Evolutionary conservation across 768 basidiomycete genomes (phyloP).

Genomic region (Boletus pseudo-olivaceus): DNA sequence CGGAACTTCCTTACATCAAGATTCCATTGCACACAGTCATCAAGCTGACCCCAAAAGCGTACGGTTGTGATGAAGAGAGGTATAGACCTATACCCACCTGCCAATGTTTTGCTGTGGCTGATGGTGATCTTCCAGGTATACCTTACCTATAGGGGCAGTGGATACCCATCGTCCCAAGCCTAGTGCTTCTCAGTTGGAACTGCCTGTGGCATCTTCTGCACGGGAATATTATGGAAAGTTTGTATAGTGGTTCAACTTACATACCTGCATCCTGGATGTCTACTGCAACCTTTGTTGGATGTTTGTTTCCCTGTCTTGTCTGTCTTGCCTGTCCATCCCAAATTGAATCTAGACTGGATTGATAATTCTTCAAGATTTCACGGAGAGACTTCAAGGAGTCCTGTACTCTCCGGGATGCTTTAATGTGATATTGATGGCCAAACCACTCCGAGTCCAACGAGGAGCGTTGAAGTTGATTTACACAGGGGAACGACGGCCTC

Average conservation of each 20-base stretch:
- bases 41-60: conserved; percentile 96
- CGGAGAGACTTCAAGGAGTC: neutral
- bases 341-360: neutral
- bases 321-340: neutral
- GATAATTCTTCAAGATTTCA: neutral
- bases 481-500: no score
- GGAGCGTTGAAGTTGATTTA: no score
- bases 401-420: neutral
- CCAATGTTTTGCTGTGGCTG: neutral
- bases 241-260: conserved; percentile 4
- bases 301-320: neutral
- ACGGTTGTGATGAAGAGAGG: conserved; percentile 98
- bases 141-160: conserved; percentile 87
- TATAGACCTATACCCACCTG: conserved; percentile 25
- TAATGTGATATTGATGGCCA: neutral
- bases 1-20: conserved; percentile 95
- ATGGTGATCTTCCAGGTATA: conserved; percentile 52
- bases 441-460: neutral
- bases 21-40: conserved; percentile 97
- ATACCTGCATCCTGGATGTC: neutral
- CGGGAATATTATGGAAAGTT: conserved; percentile 37
- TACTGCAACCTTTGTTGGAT: neutral
- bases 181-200: conserved; percentile 19
- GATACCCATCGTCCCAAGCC: conserved; percentile 83
- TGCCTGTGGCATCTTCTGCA: conserved; percentile 15